These are phyloP conservation scores for Cercophora scortea DNA, from an alignment of 495 filamentous ascomycete species.

Conservation along the genomic window DNA sequence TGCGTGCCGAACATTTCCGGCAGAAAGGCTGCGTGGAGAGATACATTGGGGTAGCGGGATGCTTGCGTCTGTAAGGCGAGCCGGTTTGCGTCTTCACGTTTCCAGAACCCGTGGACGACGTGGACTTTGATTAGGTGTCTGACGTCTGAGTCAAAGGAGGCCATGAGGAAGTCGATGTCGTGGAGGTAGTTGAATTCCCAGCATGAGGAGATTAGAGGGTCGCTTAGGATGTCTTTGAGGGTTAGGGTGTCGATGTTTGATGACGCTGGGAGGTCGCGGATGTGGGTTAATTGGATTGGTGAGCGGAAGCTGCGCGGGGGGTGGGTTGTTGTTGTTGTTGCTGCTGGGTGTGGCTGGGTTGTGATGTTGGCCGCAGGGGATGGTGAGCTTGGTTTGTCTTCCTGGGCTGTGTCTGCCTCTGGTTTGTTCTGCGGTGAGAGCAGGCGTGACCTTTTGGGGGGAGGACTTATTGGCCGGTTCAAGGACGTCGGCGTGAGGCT, in stretches of 20 bases:
- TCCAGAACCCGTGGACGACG: constrained; percentile 86
- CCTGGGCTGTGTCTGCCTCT: too few species aligned
- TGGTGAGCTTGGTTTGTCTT: too few species aligned
- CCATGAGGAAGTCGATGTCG: constrained; percentile 64
- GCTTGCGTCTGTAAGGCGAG: constrained; percentile 51
- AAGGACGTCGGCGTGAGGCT: too few species aligned
- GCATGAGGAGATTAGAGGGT: constrained; percentile 75
- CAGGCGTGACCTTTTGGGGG: too few species aligned
- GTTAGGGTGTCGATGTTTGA: constrained; percentile 62
- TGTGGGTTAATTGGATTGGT: constrained; percentile 66
- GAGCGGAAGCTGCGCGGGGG: constrained; percentile 32
- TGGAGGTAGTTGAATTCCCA: constrained; percentile 90
- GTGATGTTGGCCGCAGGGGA: too few species aligned
- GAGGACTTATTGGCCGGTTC: too few species aligned
- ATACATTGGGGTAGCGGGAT: constrained; percentile 56
- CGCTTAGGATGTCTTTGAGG: constrained; percentile 66
- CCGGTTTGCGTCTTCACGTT: constrained; percentile 56
- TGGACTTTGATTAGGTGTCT: constrained; percentile 57
- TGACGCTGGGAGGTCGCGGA: constrained; percentile 52
- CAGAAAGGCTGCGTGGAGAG: constrained; percentile 68
- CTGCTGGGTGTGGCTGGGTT: too few species aligned
- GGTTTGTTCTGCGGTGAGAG: too few species aligned
- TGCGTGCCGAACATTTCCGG: constrained; percentile 85
- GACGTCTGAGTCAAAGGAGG: constrained; percentile 62
- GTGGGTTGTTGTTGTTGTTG: too few species aligned